Conservation (phyloP, 441 rosid species). For the Jatropha multifida region DNA sequence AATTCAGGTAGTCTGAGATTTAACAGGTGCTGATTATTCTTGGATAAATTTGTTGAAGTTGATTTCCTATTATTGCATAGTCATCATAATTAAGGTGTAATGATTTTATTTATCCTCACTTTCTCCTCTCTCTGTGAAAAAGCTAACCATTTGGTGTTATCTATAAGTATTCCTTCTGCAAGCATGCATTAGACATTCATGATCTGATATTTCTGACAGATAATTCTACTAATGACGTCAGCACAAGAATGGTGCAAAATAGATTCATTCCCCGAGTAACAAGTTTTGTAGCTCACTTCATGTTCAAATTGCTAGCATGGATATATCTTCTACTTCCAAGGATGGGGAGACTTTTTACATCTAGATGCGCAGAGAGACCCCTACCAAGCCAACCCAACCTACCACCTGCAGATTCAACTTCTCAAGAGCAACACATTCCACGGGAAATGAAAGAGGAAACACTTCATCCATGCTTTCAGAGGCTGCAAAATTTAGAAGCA, state of each 20-base stretch:
- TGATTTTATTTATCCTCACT: background rate
- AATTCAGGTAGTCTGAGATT: background rate
- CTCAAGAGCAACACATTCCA: constrained; percentile 36
- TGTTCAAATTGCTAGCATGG: constrained; percentile 53
- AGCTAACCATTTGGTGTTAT: background rate
- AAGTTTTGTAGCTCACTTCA: constrained; percentile 35
- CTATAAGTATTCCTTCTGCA: background rate
- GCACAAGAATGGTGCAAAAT: constrained; percentile 35
- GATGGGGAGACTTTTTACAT: constrained; percentile 43
- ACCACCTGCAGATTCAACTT: constrained; percentile 36
- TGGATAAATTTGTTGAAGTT: background rate
- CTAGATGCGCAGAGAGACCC: constrained; percentile 28
- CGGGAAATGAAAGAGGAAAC: constrained; percentile 46
- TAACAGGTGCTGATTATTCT: background rate
- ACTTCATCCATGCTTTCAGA: constrained; percentile 78
- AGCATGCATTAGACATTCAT: constrained; percentile 12
- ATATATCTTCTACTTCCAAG: constrained; percentile 45
- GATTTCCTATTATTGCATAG: background rate
- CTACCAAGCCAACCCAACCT: constrained; percentile 40
- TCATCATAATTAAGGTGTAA: background rate
- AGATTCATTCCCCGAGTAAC: constrained; percentile 38
- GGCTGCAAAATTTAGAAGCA: constrained; percentile 76
- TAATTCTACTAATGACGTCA: constrained; percentile 30
- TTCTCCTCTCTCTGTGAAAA: background rate
- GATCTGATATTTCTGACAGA: constrained; percentile 45